Evolutionary conservation across 768 basidiomycete genomes (phyloP), one percentile per base, ranked within the genome.

Genomic region (Hygrophorus pudorinus): DNA sequence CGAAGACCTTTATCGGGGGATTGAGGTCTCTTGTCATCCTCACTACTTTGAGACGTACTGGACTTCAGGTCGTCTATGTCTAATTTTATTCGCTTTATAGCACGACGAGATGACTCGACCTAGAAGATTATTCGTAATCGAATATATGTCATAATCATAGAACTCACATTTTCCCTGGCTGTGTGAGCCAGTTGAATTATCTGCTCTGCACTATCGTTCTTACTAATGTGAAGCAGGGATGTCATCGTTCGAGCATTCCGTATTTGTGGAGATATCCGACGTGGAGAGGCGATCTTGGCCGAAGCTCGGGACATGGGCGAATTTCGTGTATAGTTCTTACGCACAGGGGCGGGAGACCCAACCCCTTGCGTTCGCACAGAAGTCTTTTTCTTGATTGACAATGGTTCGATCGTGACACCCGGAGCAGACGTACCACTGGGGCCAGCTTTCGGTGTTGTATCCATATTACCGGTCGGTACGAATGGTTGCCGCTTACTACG

Each of bases 371-470:
- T 59, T 29, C 78, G 75, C 20, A 78, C 67, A 5, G 85, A 85
- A 4, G 73, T 67, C 59, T 86, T 88, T 68, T 91, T 89, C 70
- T 81, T 87, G 59, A 91, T 90, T 2, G 81, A 84, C 47, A 91
- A 65, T 5, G 87, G 87, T 54, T 86, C 85, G 16, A 89, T 71
- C 18, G 63, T 65, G 29, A 64, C 68, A 27, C 70, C 61, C 18
- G 64, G 61, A 45, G 64, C 53, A 20, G 68, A 51, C 18, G 55
- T 45, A 38, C 59, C 54, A 31, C 54, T 59, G 28, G 56, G 49
- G 48, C 56, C 45, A 30, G 66, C 56, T 52, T 71, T 78, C 7
- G 81, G 78, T 0, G 73, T 78, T 20, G 66, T 57, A 21, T 82
- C 79, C 10, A 59, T 62, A 53, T 76, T 79, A 27, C 60, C 66